Evolutionary conservation across 768 basidiomycete species (phyloP).

Genomic region (Trametopsis cervina): DNA sequence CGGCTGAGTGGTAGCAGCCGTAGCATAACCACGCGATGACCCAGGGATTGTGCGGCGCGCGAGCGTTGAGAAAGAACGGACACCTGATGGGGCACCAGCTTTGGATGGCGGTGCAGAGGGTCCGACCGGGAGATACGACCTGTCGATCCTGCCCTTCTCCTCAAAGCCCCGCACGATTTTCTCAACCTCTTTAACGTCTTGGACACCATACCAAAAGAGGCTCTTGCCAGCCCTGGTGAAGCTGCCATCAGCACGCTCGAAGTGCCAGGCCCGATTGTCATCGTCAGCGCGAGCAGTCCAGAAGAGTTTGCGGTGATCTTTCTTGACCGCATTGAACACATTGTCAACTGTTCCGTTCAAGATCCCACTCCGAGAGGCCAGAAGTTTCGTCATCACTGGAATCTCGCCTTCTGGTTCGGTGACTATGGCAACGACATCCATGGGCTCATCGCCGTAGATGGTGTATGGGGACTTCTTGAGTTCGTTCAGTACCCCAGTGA

Average conservation of each 20-base stretch:
- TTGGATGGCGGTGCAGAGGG: conserved; percentile 59
- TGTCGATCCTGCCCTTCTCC: conserved; percentile 71
- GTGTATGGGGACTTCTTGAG: conserved; percentile 83
- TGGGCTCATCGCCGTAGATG: conserved; percentile 96
- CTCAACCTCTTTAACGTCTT: conserved; percentile 90
- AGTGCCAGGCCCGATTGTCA: conserved; percentile 97
- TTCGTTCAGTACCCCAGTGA: conserved; percentile 79
- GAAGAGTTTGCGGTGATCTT: conserved; percentile 89
- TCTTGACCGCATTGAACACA: conserved; percentile 93
- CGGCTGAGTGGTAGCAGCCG: conserved; percentile 36
- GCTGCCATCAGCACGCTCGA: conserved; percentile 95
- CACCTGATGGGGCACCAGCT: conserved; percentile 31
- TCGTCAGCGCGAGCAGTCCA: conserved; percentile 98
- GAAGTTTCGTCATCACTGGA: conserved; percentile 89
- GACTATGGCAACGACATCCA: conserved; percentile 92
- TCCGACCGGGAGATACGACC: conserved; percentile 86
- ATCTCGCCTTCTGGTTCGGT: conserved; percentile 84
- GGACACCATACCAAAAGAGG: conserved; percentile 97
- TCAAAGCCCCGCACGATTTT: conserved; percentile 67
- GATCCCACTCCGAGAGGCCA: conserved; percentile 80
- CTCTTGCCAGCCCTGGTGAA: conserved; percentile 93
- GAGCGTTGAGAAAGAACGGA: conserved; percentile 53
- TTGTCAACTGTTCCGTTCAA: conserved; percentile 96
- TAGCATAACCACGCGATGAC: conserved; percentile 73
- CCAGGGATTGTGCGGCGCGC: conserved; percentile 40